phyloP scores from a whole-genome alignment of 345 rosid species.

The Brassica incana region DNA sequence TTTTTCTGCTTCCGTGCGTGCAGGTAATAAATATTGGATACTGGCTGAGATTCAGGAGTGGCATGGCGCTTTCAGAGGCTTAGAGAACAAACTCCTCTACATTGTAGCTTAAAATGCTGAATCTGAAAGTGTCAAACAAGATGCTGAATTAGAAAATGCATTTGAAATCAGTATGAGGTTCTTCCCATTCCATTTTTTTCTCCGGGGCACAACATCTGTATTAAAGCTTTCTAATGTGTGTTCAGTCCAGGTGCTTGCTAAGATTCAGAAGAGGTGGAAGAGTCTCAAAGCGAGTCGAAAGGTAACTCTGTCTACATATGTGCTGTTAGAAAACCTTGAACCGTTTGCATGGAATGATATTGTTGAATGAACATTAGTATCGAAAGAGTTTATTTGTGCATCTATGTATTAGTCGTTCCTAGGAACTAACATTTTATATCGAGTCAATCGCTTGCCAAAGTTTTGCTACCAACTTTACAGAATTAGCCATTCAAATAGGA shows the following conservation, averaged over 20 bases:
- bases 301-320: neutral
- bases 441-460: neutral
- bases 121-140: too few species aligned
- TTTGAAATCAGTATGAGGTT: too few species aligned
- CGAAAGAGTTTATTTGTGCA: neutral
- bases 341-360: neutral
- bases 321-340: neutral
- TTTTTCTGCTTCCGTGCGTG: constrained; percentile 36
- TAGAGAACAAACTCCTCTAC: constrained; percentile 72
- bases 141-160: too few species aligned
- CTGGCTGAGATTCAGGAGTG: constrained; percentile 96
- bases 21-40: constrained; percentile 64
- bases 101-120: too few species aligned
- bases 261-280: too few species aligned
- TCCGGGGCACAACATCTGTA: too few species aligned
- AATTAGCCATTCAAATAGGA: neutral
- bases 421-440: neutral
- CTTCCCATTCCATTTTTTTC: too few species aligned
- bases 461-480: constrained; percentile 5
- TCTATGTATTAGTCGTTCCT: neutral
- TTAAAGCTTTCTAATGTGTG: too few species aligned
- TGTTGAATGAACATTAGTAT: neutral
- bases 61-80: constrained; percentile 80
- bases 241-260: too few species aligned
- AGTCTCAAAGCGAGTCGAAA: neutral